Percentiles rank a stretch among this genome's conserved stretches.
Conservation (phyloP, 2,329 filamentous ascomycete genomes). For the Botrytis pseudocinerea region DNA sequence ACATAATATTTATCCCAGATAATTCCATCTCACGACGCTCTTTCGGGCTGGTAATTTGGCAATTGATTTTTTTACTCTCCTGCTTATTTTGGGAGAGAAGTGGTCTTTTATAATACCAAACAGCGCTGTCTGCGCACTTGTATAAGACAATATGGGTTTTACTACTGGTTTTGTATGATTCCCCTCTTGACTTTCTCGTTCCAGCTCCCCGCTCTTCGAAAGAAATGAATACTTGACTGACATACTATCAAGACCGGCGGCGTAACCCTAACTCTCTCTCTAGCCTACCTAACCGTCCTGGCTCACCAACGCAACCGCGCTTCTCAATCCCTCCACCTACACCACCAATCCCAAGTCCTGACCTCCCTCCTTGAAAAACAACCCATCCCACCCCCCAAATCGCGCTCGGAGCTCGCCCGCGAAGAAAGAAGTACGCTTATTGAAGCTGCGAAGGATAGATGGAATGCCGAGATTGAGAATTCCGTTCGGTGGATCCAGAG, state of each 20-base stretch:
- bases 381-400: constrained; percentile 50
- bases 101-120: constrained; percentile 3
- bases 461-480: constrained; percentile 72
- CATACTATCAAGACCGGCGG: constrained; percentile 63
- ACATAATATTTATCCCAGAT: constrained; percentile 22
- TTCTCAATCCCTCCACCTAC: constrained; percentile 5
- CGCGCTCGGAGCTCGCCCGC: constrained; percentile 52
- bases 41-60: constrained; percentile 27
- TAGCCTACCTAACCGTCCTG: constrained; percentile 71
- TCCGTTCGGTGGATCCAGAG: constrained; percentile 66
- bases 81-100: not conserved
- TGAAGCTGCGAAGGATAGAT: constrained; percentile 72
- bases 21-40: constrained; percentile 27
- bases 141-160: constrained; percentile 62
- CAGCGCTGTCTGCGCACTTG: constrained; percentile 29
- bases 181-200: constrained; percentile 3
- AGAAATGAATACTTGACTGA: constrained; percentile 24
- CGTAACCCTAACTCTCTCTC: constrained; percentile 70
- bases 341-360: constrained; percentile 55
- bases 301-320: constrained; percentile 67
- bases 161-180: constrained; percentile 69
- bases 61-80: not conserved
- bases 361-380: constrained; percentile 53
- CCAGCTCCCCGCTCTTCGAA: not conserved
- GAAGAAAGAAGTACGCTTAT: constrained; percentile 56